Evolutionary conservation across 2,329 filamentous ascomycete species (phyloP).

Genomic region (Pyrenochaeta sp.): DNA sequence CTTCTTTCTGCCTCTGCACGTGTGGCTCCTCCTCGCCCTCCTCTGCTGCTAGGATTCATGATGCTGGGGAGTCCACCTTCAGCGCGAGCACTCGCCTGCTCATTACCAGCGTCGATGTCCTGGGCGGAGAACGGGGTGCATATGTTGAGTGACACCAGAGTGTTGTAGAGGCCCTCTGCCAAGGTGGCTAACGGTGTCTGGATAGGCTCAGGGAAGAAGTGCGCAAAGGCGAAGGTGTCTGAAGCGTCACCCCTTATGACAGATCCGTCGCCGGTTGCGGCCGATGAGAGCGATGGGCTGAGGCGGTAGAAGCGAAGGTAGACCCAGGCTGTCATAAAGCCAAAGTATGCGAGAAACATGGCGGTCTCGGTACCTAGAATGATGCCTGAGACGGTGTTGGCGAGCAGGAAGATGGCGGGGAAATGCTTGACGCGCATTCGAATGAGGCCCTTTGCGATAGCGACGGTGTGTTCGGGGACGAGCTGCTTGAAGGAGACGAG

Average conservation of each 20-base stretch:
- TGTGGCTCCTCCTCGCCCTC: conserved; percentile 66
- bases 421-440: conserved; percentile 87
- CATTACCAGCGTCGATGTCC: conserved; percentile 76
- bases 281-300: conserved; percentile 64
- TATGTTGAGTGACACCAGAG: conserved; percentile 76
- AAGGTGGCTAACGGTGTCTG: conserved; percentile 79
- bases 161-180: conserved; percentile 75
- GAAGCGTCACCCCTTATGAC: conserved; percentile 86
- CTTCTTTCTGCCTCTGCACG: conserved; percentile 91
- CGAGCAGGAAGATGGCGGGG: conserved; percentile 76
- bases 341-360: conserved; percentile 78
- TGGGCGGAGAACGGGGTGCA: conserved; percentile 86
- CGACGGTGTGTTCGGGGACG: conserved; percentile 94
- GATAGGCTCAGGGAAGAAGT: conserved; percentile 88
- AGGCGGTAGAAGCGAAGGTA: conserved; percentile 95
- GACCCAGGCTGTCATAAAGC: conserved; percentile 88
- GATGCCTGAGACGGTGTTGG: conserved; percentile 72
- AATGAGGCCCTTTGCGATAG: conserved; percentile 85
- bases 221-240: conserved; percentile 94
- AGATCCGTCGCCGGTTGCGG: conserved; percentile 59
- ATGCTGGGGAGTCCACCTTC: conserved; percentile 68
- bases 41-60: conserved; percentile 58
- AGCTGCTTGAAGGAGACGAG: conserved; percentile 98
- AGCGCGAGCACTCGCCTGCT: conserved; percentile 71
- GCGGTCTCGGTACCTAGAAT: conserved; percentile 76